Base-by-base conservation (phyloP, 2,329 filamentous ascomycete genomes). In the Trichoderma guizhouense region DNA sequence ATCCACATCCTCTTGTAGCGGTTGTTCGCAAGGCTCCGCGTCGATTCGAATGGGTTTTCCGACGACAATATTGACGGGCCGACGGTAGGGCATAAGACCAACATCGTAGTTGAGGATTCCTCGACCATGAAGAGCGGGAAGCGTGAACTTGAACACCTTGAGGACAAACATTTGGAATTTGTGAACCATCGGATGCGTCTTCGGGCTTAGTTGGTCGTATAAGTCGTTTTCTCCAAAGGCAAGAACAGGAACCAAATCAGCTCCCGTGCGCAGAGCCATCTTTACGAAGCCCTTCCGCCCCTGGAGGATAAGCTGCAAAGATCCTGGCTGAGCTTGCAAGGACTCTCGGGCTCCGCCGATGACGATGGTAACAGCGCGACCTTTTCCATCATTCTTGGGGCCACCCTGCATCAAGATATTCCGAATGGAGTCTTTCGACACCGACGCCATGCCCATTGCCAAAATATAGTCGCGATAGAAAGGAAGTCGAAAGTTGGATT, bases 41-140 rank as follows among this genome's bases (percentile, higher is more conserved):
- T 88, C 83, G 7, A 97, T 91, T 74, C 86, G 85, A 73, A 98
- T 94, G 0, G 95, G 94, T 67, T 88, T 87, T 4, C 95, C 95
- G 15, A 97, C 93, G 14, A 99, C 95, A 62, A 98, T 89, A 79
- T 98, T 96, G 72, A 99, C 85, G 12, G 94, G 91, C 65, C 91
- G 87, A 14, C 96, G 90, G 81, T 98, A 98, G 0, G 96, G 96
- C 93, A 98, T 94, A 77, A 98, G 84, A 5, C 96, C 96, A 15
- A 98, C 93, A 80, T 99, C 96, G 79, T 99, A 98, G 81, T 99
- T 99, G 83, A 98, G 97, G 53, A 98, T 91, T 14, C 95, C 95
- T 30, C 95, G 85, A 3, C 95, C 95, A 80, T 97, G 94, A 77
- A 98, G 92, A 32, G 97, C 87, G 1, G 96, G 95, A 12, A 98